Evolutionary conservation across 129 eudicot species (phyloP).

Genomic region (Tagetes erecta): DNA sequence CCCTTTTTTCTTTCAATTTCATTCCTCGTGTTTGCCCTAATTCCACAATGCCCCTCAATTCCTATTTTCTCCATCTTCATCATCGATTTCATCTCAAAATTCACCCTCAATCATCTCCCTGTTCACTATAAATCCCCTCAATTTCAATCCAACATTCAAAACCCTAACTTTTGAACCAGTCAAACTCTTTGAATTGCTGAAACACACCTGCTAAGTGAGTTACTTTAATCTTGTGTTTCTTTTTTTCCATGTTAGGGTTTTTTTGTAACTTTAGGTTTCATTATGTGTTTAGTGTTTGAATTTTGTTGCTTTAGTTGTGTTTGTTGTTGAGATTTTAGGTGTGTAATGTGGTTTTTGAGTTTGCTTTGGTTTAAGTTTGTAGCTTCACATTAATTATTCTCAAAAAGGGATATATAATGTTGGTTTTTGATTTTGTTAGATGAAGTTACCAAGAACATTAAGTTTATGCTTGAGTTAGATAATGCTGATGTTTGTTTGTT

Average conservation of each 20-base stretch:
- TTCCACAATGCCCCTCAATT: constrained; percentile 16
- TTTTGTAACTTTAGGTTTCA: not conserved
- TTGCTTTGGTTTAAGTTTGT: too few species aligned
- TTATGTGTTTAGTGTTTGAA: not conserved
- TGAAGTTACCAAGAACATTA: not conserved
- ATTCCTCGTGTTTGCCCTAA: constrained; percentile 19
- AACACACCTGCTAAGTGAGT: constrained; percentile 1
- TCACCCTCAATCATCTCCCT: not conserved
- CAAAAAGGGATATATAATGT: not conserved
- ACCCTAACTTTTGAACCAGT: not conserved
- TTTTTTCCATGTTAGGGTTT: not conserved
- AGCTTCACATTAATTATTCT: not conserved
- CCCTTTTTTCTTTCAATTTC: constrained; percentile 4
- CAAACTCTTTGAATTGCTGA: not conserved
- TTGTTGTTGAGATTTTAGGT: not conserved
- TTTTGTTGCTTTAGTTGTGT: not conserved
- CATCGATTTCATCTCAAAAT: not conserved
- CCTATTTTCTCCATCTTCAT: not conserved
- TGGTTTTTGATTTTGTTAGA: constrained; percentile 11
- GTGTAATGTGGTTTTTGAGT: not conserved
- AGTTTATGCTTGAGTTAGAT: not conserved
- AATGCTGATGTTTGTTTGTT: constrained; percentile 23
- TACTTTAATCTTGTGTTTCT: not conserved
- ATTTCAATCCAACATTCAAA: not conserved
- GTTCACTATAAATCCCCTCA: not conserved